These are phyloP conservation scores for Elsinoe australis DNA, from an alignment of 2,329 filamentous ascomycete species.

Conservation along the genomic window DNA sequence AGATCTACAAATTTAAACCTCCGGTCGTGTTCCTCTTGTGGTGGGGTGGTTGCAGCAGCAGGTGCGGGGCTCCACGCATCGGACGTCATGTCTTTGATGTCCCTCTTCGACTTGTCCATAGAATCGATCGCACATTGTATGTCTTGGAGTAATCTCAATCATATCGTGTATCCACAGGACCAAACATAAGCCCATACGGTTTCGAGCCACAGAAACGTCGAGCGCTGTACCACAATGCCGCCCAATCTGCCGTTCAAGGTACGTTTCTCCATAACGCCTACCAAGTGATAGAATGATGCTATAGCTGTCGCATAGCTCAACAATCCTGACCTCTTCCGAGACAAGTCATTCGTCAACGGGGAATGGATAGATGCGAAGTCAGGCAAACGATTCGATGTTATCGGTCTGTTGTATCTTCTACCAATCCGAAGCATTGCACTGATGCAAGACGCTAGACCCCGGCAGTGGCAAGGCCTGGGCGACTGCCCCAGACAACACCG, in stretches of 20 bases:
- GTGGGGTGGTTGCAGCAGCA: too few relatives aligned
- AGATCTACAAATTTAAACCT: background rate
- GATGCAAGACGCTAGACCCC: constrained; percentile 36
- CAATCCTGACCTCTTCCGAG: constrained; percentile 47
- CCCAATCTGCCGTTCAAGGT: constrained; percentile 40
- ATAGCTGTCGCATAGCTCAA: constrained; percentile 38
- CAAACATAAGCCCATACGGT: too few relatives aligned
- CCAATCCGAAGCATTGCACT: background rate
- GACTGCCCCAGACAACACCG: constrained; percentile 41
- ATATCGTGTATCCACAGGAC: too few relatives aligned
- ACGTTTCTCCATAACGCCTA: constrained; percentile 2
- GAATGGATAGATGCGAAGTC: constrained; percentile 50
- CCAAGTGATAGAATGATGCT: background rate
- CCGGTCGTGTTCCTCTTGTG: background rate
- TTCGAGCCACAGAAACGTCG: too few relatives aligned
- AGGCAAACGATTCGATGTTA: constrained; percentile 50
- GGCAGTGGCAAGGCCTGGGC: constrained; percentile 45
- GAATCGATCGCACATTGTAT: too few relatives aligned
- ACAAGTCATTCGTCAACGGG: constrained; percentile 48
- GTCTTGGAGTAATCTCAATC: too few relatives aligned
- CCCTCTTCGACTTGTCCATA: background rate
- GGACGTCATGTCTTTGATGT: too few relatives aligned
- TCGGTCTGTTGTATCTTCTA: constrained; percentile 33
- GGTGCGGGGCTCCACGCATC: constrained; percentile 1
- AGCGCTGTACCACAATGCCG: constrained; percentile 25